Base-by-base conservation (phyloP, 2,329 filamentous ascomycete species). In the Dactylella cylindrospora region DNA sequence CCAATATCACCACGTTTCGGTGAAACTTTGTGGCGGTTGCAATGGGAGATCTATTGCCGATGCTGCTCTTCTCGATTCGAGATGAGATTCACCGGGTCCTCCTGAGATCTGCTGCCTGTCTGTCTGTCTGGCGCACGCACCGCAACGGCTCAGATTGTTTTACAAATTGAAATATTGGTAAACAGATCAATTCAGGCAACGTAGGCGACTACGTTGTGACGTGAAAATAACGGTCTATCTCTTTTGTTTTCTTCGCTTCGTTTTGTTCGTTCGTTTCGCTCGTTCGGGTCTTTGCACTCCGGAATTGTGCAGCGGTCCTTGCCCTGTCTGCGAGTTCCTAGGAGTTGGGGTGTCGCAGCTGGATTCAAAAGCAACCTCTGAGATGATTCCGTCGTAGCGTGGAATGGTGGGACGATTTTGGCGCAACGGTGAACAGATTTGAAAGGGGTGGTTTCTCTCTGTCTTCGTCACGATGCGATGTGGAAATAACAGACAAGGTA, bases 391-490 rank as follows among this genome's bases (percentile, higher is more conserved):
- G 57, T 40, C 19, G 36, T 41, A 38, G 57, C 57, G 57, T 44
- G 57, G 57, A 44, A 43, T 49, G 43, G 57, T 43, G 57, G 57
- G 49, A 61, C 28, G 31, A 45, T 26, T 10, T 28, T 45, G 28
- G 41, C 23, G 15, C 19, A 26, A 50, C 25, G 33, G 22, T 40
- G 17, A 40, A 25, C 29, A 50, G 23, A 13, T n/a, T n/a, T 4
- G 41, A 25, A 39, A 13, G 17, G 13, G 15, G 32, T 9, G 39
- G 26, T 28, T 33, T n/a, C n/a, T n/a, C 36, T 38, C 36, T 26
- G 47, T 35, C 23, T 17, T 10, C n/a, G 33, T 35, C 26, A 23
- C 29, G 32, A 33, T 38, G 20, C 28, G 28, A 32, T 15, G 44
- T 31, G 32, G 32, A 29, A 13, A 7, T n/a, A 15, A 6, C 26